Conservation (phyloP, 1,139 yeast genomes). For the Kurtzmaniella natalensis region DNA sequence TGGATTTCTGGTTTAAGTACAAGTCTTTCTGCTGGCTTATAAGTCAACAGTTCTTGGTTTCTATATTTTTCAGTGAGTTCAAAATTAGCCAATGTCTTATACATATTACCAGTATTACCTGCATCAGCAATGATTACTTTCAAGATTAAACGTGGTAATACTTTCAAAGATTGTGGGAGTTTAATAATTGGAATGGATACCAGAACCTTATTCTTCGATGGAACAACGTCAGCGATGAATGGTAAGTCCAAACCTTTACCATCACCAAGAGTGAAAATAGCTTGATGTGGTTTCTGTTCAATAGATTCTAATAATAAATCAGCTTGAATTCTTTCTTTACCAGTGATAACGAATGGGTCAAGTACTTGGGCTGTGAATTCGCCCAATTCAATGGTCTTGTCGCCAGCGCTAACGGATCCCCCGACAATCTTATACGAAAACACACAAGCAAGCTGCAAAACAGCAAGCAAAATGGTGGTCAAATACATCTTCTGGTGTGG, state of each 20-base stretch:
- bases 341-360: conserved; percentile 27
- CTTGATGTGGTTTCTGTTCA: conserved; percentile 22
- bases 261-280: conserved; percentile 23
- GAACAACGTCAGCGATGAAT: conserved; percentile 21
- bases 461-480: conserved; percentile 7
- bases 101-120: conserved; percentile 17
- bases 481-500: conserved; percentile 10
- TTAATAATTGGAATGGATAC: conserved; percentile 26
- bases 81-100: conserved; percentile 28
- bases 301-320: conserved; percentile 20
- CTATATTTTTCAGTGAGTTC: conserved; percentile 28
- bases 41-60: conserved; percentile 15
- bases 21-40: conserved; percentile 34
- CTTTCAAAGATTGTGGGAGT: conserved; percentile 36
- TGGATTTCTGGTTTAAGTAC: conserved; percentile 62
- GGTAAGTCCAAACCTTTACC: conserved; percentile 22
- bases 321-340: conserved; percentile 30
- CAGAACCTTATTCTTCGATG: conserved; percentile 17
- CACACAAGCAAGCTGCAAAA: conserved; percentile 9
- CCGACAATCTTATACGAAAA: conserved; percentile 24
- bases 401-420: conserved; percentile 27
- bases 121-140: conserved; percentile 31
- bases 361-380: conserved; percentile 35
- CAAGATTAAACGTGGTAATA: conserved; percentile 27
- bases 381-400: conserved; percentile 25